A percentile compares a stretch with the other conserved stretches of the same genome.
Evolutionary conservation across 441 rosid genomes (phyloP).

Genomic region (Adansonia rubrostipa): DNA sequence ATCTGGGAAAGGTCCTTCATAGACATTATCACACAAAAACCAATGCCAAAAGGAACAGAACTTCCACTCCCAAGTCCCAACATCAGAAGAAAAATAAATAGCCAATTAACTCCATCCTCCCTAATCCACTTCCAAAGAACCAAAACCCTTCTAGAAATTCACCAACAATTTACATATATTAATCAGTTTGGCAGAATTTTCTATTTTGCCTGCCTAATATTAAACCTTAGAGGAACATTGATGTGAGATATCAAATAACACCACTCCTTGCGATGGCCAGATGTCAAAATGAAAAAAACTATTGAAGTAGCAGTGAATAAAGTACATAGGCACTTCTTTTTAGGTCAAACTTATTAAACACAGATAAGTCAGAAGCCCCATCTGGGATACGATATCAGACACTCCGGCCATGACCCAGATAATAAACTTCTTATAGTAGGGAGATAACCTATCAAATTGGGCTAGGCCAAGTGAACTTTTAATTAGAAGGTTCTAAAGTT

Average conservation of each 20-base stretch:
- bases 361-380: not conserved
- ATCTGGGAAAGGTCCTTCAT: not conserved
- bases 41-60: not conserved
- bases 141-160: not conserved
- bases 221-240: not conserved
- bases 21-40: not conserved
- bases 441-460: not conserved
- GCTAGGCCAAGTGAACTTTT: not conserved
- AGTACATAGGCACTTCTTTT: not conserved
- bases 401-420: not conserved
- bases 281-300: not conserved
- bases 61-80: not conserved
- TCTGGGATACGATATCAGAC: not conserved
- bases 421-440: not conserved
- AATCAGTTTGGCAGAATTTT: not conserved
- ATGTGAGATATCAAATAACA: constrained; percentile 4
- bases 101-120: constrained; percentile 1
- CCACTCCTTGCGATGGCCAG: not conserved
- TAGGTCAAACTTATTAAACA: not conserved
- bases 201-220: not conserved
- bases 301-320: not conserved
- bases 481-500: not conserved
- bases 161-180: not conserved
- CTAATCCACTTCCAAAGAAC: not conserved
- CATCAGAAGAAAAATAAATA: not conserved